These are phyloP conservation scores for Hippophae rhamnoides DNA, from an alignment of 306 rosid genomes.

Conservation along the genomic window DNA sequence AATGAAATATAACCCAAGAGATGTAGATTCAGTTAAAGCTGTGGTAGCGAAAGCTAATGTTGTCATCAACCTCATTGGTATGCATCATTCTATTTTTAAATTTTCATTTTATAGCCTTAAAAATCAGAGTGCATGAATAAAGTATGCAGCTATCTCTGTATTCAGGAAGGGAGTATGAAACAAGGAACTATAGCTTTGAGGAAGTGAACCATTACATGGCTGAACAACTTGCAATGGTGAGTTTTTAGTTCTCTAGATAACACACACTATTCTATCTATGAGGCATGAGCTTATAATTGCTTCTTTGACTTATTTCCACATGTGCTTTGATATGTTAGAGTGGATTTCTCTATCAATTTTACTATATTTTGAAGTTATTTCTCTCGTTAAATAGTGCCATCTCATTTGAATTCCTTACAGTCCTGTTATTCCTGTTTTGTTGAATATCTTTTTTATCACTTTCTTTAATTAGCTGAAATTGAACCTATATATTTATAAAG, in stretches of 20 bases:
- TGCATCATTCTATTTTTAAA: constrained; percentile 4
- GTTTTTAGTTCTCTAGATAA: constrained; percentile 6
- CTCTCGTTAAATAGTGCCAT: not conserved
- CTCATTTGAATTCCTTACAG: not conserved
- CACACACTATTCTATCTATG: not conserved
- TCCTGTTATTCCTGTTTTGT: too few species aligned
- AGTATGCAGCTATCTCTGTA: constrained; percentile 23
- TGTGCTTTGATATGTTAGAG: not conserved
- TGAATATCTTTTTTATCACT: too few species aligned
- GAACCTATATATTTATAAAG: too few species aligned
- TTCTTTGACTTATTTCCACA: not conserved
- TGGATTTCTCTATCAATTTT: not conserved
- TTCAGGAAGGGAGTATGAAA: constrained; percentile 93
- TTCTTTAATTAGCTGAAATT: too few species aligned
- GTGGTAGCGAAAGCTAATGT: constrained; percentile 96
- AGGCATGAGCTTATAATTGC: not conserved
- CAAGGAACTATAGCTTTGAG: constrained; percentile 93
- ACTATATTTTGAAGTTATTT: not conserved
- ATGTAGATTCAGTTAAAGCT: constrained; percentile 89
- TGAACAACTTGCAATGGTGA: constrained; percentile 72
- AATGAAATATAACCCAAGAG: constrained; percentile 92
- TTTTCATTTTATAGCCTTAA: constrained; percentile 13
- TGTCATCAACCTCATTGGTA: constrained; percentile 94
- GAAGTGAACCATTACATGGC: constrained; percentile 90
- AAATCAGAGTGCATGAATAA: constrained; percentile 13